phyloP scores from a whole-genome alignment of 2,329 filamentous ascomycete species.

The Dichotomopilus funicola region DNA sequence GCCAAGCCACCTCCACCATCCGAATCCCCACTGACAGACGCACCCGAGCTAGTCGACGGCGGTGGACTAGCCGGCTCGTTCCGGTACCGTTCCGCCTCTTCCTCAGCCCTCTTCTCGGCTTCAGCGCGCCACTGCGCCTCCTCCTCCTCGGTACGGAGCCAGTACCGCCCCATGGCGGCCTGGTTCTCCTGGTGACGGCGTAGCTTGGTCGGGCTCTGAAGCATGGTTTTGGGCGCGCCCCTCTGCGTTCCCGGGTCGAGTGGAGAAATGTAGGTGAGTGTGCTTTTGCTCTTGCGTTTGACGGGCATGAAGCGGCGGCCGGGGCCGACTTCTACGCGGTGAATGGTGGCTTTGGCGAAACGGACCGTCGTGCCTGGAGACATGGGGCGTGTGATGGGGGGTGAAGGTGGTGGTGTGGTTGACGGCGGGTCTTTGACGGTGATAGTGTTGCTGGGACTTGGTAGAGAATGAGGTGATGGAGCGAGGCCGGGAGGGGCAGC shows the following conservation, averaged over 20 bases:
- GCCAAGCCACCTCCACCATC: background rate
- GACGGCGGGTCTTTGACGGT: constrained; percentile 8
- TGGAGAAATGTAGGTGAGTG: constrained; percentile 23
- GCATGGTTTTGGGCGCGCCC: constrained; percentile 14
- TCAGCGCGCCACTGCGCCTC: constrained; percentile 22
- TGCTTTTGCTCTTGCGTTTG: constrained; percentile 25
- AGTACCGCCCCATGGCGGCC: constrained; percentile 25
- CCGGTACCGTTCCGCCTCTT: constrained; percentile 23
- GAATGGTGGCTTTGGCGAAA: constrained; percentile 25
- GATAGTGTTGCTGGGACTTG: background rate
- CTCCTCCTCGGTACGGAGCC: constrained; percentile 25
- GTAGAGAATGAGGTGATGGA: constrained; percentile 1
- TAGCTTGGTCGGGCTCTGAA: constrained; percentile 22
- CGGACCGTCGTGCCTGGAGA: constrained; percentile 22
- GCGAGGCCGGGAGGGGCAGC: constrained; percentile 7
- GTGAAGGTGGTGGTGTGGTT: constrained; percentile 3
- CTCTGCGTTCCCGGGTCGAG: constrained; percentile 21
- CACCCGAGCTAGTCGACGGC: background rate
- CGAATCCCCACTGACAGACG: background rate
- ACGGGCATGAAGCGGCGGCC: constrained; percentile 23
- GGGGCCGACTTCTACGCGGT: constrained; percentile 24
- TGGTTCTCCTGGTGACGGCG: constrained; percentile 25
- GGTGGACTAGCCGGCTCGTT: constrained; percentile 21
- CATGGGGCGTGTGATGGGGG: constrained; percentile 15
- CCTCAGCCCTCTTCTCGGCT: constrained; percentile 19